Evolutionary conservation across 1,284 basidiomycete species (phyloP).

Genomic region (Apiotrichum gracile): DNA sequence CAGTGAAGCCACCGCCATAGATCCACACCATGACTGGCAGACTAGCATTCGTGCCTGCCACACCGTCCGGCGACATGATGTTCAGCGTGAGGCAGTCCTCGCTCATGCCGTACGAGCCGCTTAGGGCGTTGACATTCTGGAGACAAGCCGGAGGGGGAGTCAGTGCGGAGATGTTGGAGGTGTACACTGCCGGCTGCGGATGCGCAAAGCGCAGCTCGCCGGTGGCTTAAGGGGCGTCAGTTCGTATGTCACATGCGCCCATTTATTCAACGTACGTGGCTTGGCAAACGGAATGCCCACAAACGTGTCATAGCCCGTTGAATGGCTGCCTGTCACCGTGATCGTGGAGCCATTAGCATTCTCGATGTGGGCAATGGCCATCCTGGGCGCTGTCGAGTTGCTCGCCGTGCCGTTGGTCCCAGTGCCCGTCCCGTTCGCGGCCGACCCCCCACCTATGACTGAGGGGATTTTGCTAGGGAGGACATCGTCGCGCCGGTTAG

Average conservation of each 20-base stretch:
- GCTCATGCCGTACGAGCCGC: constrained; percentile 15
- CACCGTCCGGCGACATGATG: constrained; percentile 33
- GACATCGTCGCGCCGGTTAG: no score
- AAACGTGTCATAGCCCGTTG: neutral
- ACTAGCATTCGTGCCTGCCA: constrained; percentile 12
- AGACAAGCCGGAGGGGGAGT: constrained; percentile 28
- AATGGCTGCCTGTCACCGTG: neutral
- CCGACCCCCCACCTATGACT: no score
- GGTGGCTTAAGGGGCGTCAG: constrained; percentile 51
- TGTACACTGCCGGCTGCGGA: constrained; percentile 22
- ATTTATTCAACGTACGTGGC: neutral
- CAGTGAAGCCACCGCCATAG: constrained; percentile 38
- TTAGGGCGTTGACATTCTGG: constrained; percentile 20
- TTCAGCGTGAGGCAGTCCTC: constrained; percentile 49
- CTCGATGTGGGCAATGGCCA: no score
- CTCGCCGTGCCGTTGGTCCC: no score
- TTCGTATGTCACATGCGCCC: neutral
- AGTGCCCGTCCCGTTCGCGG: no score
- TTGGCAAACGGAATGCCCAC: constrained; percentile 3
- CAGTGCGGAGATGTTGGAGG: constrained; percentile 27
- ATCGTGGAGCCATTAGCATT: neutral
- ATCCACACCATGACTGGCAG: constrained; percentile 46
- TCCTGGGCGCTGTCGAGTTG: no score
- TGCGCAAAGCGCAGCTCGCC: constrained; percentile 47
- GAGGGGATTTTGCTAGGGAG: no score